phyloP scores from a whole-genome alignment of 2,329 filamentous ascomycete species.

The Cryphonectria nitschkei region DNA sequence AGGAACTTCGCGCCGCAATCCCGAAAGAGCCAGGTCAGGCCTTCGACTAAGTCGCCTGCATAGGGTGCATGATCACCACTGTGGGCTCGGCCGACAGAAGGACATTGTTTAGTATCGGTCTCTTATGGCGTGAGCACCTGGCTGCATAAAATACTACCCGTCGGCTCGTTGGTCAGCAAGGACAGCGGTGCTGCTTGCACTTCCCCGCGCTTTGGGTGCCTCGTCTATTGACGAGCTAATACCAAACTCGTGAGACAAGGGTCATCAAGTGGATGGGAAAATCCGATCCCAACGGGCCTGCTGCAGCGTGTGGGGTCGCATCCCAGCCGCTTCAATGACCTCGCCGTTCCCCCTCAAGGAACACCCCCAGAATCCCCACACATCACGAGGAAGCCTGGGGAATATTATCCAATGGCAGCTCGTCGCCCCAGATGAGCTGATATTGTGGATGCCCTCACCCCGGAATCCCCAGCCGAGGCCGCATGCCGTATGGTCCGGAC shows the following conservation, averaged over 20 bases:
- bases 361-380: constrained; percentile 13
- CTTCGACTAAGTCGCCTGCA: not conserved
- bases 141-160: constrained; percentile 8
- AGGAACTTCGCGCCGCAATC: constrained; percentile 22
- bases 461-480: constrained; percentile 6
- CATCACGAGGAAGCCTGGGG: not conserved
- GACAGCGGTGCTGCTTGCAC: not conserved
- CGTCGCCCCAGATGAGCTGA: constrained; percentile 1
- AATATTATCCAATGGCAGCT: constrained; percentile 8
- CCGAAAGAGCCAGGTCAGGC: not conserved
- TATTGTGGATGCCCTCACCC: constrained; percentile 5
- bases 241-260: constrained; percentile 12
- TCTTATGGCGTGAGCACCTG: constrained; percentile 11
- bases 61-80: not conserved
- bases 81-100: not conserved
- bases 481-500: constrained; percentile 1
- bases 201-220: constrained; percentile 20
- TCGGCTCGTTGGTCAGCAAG: constrained; percentile 16
- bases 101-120: not conserved
- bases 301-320: constrained; percentile 17
- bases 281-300: constrained; percentile 15
- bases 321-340: not conserved
- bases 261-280: constrained; percentile 28
- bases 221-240: constrained; percentile 11
- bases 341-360: not conserved